These are phyloP conservation scores for Venturia asperata DNA, from an alignment of 2,329 filamentous ascomycete genomes.

Conservation along the genomic window DNA sequence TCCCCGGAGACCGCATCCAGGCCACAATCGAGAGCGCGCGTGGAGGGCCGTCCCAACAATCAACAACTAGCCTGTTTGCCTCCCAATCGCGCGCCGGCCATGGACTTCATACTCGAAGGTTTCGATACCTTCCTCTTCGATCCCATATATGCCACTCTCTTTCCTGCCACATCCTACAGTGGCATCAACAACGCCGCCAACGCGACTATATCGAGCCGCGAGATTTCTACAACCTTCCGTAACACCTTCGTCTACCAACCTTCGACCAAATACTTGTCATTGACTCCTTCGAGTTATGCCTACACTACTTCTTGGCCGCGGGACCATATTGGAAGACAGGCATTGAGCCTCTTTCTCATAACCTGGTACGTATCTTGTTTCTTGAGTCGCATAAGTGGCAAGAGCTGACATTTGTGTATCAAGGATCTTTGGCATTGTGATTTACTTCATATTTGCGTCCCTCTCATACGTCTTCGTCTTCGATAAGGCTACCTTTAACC, in stretches of 20 bases:
- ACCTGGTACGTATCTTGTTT: constrained; percentile 58
- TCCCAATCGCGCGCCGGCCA: constrained; percentile 38
- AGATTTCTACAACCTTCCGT: constrained; percentile 33
- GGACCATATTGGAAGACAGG: constrained; percentile 71
- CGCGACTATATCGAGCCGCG: constrained; percentile 49
- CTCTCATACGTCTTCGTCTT: constrained; percentile 85
- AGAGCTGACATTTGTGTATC: constrained; percentile 16
- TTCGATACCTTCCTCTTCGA: constrained; percentile 78
- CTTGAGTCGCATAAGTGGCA: neutral
- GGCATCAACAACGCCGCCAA: constrained; percentile 35
- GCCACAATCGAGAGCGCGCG: neutral
- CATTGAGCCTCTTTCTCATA: constrained; percentile 69
- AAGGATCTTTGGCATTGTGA: constrained; percentile 76
- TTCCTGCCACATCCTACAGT: constrained; percentile 48
- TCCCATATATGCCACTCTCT: constrained; percentile 62
- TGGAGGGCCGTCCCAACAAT: neutral
- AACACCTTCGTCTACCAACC: constrained; percentile 61
- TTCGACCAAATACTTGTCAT: constrained; percentile 59
- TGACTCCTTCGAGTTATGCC: constrained; percentile 67
- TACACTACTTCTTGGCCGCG: constrained; percentile 71
- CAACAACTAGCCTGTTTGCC: neutral
- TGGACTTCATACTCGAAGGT: constrained; percentile 89
- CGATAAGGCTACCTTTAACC: constrained; percentile 79
- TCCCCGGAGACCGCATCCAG: neutral
- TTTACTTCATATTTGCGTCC: constrained; percentile 79